Evolutionary conservation across 2,329 filamentous ascomycete species (phyloP).

Genomic region (Colletotrichum kahawae): DNA sequence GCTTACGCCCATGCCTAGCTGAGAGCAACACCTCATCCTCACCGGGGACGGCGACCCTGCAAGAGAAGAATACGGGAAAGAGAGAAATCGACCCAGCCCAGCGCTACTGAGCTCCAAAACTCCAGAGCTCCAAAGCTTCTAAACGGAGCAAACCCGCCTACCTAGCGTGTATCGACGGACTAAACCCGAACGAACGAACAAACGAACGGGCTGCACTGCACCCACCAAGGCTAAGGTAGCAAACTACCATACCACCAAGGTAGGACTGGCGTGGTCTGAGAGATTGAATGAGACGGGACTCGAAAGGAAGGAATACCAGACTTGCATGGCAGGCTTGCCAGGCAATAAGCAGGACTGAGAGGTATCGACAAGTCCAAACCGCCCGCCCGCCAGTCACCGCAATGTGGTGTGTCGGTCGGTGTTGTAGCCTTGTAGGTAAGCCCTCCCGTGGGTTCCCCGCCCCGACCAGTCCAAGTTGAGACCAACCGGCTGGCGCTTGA

Average conservation of each 20-base stretch:
- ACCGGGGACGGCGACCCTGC: not conserved
- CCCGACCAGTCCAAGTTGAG: conserved; percentile 23
- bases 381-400: conserved; percentile 2
- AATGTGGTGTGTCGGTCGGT: not conserved
- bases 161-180: not conserved
- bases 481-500: conserved; percentile 18
- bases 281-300: not conserved
- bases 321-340: not conserved
- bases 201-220: not conserved
- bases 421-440: not conserved
- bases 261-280: not conserved
- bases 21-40: not conserved
- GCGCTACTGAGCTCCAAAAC: not conserved
- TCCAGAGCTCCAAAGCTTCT: not conserved
- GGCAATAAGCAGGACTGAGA: not conserved
- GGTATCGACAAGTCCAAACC: not conserved
- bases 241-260: not conserved
- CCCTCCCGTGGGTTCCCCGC: conserved; percentile 11
- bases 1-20: not conserved
- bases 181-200: not conserved
- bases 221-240: not conserved
- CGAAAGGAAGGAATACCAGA: not conserved
- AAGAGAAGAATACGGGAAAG: not conserved
- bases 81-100: not conserved
- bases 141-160: not conserved